phyloP scores from a whole-genome alignment of 164 flowering plant species.

The Macadamia integrifolia region DNA sequence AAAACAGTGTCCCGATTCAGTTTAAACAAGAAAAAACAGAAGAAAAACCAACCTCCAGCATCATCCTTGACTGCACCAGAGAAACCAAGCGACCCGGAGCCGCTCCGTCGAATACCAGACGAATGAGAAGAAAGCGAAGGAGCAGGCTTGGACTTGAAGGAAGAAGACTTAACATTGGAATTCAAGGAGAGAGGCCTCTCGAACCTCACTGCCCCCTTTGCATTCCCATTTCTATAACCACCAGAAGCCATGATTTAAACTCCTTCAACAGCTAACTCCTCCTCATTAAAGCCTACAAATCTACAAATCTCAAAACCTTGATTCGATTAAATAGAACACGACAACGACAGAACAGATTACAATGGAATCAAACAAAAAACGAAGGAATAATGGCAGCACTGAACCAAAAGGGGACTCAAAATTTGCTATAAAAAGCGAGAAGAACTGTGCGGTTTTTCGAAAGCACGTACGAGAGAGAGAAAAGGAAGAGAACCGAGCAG shows the following conservation, averaged over 20 bases:
- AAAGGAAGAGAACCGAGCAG: neutral
- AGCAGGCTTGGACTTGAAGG: conserved; percentile 33
- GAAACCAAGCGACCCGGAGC: conserved; percentile 33
- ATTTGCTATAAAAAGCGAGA: neutral
- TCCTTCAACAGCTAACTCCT: conserved; percentile 4
- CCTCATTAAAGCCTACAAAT: conserved; percentile 2
- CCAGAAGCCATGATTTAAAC: conserved; percentile 21
- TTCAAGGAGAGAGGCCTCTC: conserved; percentile 27
- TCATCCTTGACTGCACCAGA: conserved; percentile 28
- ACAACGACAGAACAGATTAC: neutral
- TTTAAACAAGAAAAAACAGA: neutral
- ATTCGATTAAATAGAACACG: neutral
- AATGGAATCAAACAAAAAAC: neutral
- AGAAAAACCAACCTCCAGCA: conserved; percentile 39
- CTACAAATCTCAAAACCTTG: neutral
- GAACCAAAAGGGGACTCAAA: neutral
- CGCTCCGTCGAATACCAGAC: conserved; percentile 35
- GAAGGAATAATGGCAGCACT: neutral
- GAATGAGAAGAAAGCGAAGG: conserved; percentile 3
- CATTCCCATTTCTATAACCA: conserved; percentile 32
- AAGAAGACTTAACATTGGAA: conserved; percentile 27
- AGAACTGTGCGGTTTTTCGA: conserved; percentile 6
- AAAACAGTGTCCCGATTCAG: neutral
- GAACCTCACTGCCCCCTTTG: conserved; percentile 26
- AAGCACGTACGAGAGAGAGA: conserved; percentile 3